Conservation (phyloP, 2,329 filamentous ascomycete genomes). For the Geosmithia putterillii region DNA sequence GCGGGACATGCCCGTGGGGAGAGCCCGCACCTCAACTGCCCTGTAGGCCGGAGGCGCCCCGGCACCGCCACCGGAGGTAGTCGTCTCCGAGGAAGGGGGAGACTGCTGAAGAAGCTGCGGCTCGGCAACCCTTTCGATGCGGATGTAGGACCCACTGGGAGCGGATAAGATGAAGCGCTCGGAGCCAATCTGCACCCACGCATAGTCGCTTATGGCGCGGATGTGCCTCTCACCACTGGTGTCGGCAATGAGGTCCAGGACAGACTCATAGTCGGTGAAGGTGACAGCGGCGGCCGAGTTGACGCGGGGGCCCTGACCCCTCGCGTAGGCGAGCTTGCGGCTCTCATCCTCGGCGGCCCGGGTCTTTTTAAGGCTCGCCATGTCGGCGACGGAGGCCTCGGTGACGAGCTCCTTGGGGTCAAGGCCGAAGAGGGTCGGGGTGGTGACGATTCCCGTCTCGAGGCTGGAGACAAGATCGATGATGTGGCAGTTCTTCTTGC, state of each 20-base stretch:
- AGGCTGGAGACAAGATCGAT: conserved; percentile 92
- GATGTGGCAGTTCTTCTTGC: conserved; percentile 81
- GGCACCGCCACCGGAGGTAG: too few relatives aligned
- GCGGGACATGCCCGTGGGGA: conserved; percentile 30
- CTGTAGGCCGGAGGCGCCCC: conserved; percentile 18
- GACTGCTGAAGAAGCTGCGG: too few relatives aligned
- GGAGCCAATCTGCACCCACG: conserved; percentile 73
- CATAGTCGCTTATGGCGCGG: conserved; percentile 56
- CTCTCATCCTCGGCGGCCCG: conserved; percentile 27
- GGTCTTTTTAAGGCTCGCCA: conserved; percentile 41
- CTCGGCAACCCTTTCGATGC: conserved; percentile 29
- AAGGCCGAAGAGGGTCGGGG: conserved; percentile 84
- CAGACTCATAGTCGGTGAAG: conserved; percentile 83
- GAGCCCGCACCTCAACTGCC: conserved; percentile 34
- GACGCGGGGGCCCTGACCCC: conserved; percentile 3
- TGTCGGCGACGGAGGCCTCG: conserved; percentile 47
- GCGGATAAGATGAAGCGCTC: conserved; percentile 61
- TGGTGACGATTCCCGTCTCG: conserved; percentile 74
- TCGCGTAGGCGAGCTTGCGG: conserved; percentile 5
- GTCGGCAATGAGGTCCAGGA: conserved; percentile 84
- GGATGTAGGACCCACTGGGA: conserved; percentile 48
- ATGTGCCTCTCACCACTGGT: conserved; percentile 69
- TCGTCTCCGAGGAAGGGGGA: too few relatives aligned
- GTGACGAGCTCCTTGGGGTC: conserved; percentile 70
- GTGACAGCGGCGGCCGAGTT: conserved; percentile 37